Evolutionary conservation across 2,329 filamentous ascomycete species (phyloP), one percentile per base, ranked within the genome.

Genomic region (Magnaporthiopsis poae): DNA sequence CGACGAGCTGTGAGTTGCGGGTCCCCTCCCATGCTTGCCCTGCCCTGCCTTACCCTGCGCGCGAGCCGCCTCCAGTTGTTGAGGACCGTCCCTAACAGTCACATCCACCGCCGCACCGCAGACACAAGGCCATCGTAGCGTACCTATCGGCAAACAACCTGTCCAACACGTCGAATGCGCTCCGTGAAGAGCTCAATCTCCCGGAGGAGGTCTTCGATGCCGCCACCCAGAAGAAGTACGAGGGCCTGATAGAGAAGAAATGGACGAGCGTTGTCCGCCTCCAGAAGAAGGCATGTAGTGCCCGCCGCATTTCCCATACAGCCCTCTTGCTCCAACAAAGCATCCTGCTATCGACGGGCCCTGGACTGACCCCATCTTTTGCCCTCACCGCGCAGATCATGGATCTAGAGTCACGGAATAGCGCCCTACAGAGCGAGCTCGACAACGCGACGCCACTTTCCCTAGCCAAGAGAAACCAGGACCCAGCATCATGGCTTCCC

Each of bases 211-310:
- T 80, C 63, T 93, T 96, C 73, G 92, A 96, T 75, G 83, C 90
- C 69, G 84, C 86, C 25, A 96, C 91, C 27, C 85, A 89, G 65
- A 96, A 96, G 81, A 96, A 96, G 79, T 98, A 97, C 80, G 92
- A 96, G 78, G 90, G 91, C 1, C 79, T 98, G 35, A 79, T 98
- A 71, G 94, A 98, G 83, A 97, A 96, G 85, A 98, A 98, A 82
- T 98, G 94, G 94, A 98, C 94, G 27, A 95, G 92, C 73, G 90
- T 98, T 35, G 92, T 97, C 73, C 86, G 94, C 69, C 78, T 98
- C 77, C 94, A 98, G 79, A 97, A 96, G 79, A 98, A 96, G 90
- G 91, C 90, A 78, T 64, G 77, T 60, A 18, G 31, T 35, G 21
- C 63, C 31, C 25, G 35, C 31, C 25, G 31, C 31, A 31, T 31